phyloP scores from a whole-genome alignment of 805 yeast species.

The Cephaloascus fragrans region DNA sequence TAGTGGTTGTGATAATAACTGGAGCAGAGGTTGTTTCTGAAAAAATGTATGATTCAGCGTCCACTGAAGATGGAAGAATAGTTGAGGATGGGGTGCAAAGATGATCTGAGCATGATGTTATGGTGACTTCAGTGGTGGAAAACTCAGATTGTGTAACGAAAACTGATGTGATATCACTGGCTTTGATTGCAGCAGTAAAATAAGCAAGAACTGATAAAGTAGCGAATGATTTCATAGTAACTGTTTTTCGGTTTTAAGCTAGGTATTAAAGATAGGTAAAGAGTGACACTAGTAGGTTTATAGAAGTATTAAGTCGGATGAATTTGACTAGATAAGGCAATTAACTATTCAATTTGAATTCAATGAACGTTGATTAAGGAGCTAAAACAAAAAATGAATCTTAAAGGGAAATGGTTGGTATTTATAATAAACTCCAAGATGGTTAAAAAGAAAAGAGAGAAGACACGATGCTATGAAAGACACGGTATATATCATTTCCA shows the following conservation, averaged over 20 bases:
- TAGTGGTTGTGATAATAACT: slow-evolving; percentile 20
- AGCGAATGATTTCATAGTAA: background rate
- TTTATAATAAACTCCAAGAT: background rate
- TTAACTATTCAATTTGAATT: background rate
- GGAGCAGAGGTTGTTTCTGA: slow-evolving; percentile 4
- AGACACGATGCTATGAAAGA: background rate
- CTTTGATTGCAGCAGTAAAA: slow-evolving; percentile 13
- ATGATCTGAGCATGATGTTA: slow-evolving; percentile 24
- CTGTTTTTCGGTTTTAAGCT: background rate
- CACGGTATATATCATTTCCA: too few relatives aligned
- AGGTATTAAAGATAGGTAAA: background rate
- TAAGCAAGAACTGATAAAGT: background rate
- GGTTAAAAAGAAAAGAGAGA: background rate
- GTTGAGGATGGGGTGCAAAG: background rate
- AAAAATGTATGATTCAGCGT: background rate
- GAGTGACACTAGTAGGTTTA: too few relatives aligned
- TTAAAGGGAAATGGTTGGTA: too few relatives aligned
- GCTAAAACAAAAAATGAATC: background rate
- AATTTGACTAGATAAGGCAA: too few relatives aligned
- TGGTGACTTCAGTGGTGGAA: slow-evolving; percentile 11
- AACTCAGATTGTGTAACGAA: background rate
- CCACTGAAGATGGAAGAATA: background rate
- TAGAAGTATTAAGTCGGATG: too few relatives aligned
- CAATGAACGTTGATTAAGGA: background rate
- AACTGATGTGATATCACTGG: slow-evolving; percentile 9